These are phyloP conservation scores for Nymphaea colorata DNA, from an alignment of 164 flowering plant species.

Conservation along the genomic window DNA sequence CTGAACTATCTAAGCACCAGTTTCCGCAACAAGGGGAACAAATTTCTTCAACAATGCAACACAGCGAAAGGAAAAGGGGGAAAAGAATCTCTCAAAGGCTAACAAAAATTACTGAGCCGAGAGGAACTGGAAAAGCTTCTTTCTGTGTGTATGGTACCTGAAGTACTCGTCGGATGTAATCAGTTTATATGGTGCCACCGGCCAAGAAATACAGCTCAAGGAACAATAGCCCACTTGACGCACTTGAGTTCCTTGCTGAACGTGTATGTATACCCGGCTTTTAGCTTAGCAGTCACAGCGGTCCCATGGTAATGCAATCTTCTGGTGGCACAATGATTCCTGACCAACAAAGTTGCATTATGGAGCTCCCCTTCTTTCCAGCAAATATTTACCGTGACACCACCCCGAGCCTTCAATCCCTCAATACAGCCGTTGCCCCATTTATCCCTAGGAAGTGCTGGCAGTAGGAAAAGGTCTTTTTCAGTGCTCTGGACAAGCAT, in stretches of 20 bases:
- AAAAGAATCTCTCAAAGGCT: not conserved
- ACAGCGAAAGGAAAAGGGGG: not conserved
- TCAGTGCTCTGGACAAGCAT: constrained; percentile 88
- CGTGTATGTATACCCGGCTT: constrained; percentile 33
- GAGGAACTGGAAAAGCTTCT: no score
- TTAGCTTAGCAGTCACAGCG: constrained; percentile 19
- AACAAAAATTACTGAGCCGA: not conserved
- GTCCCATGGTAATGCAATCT: constrained; percentile 49
- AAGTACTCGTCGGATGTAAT: no score
- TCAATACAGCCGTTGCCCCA: constrained; percentile 79
- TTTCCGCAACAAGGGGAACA: not conserved
- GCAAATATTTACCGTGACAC: constrained; percentile 60
- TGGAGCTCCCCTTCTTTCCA: constrained; percentile 80
- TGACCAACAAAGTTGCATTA: constrained; percentile 57
- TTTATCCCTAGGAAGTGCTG: constrained; percentile 78
- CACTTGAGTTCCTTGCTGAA: constrained; percentile 39
- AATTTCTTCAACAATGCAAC: no score
- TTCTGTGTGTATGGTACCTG: no score
- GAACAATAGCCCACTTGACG: constrained; percentile 21
- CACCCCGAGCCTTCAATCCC: constrained; percentile 84
- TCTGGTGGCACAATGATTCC: constrained; percentile 14
- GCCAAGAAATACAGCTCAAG: constrained; percentile 3
- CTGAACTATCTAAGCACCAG: not conserved
- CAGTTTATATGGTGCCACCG: not conserved
- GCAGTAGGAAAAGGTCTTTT: constrained; percentile 71